Evolutionary conservation across 1,284 basidiomycete genomes (phyloP).

Genomic region (Porodaedalea pini): DNA sequence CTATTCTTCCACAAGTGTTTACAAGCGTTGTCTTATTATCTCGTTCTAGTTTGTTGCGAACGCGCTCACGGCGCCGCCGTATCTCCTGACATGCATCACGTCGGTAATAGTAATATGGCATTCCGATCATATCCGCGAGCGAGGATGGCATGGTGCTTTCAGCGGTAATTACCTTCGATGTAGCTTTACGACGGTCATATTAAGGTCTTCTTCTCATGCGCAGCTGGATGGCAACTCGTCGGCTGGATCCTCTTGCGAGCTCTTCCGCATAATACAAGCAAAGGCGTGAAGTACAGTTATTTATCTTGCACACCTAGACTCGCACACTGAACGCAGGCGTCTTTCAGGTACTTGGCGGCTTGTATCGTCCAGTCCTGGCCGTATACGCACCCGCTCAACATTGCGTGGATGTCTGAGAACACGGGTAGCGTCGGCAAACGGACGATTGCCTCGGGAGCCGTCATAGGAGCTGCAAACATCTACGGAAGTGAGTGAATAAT

Average conservation of each 20-base stretch:
- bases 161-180: conserved; percentile 26
- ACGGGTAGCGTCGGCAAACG: conserved; percentile 36
- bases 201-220: not conserved
- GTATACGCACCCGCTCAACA: conserved; percentile 37
- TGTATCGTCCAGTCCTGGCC: conserved; percentile 38
- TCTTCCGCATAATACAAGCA: conserved; percentile 30
- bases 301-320: not conserved
- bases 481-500: conserved; percentile 22
- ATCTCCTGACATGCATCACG: conserved; percentile 35
- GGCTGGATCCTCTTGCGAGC: conserved; percentile 37
- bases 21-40: too few relatives aligned
- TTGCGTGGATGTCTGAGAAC: conserved; percentile 41
- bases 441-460: conserved; percentile 36
- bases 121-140: conserved; percentile 34
- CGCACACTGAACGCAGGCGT: not conserved
- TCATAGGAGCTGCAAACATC: conserved; percentile 36
- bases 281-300: conserved; percentile 24
- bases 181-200: not conserved
- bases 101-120: conserved; percentile 34
- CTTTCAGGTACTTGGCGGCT: conserved; percentile 33
- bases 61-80: conserved; percentile 39
- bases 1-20: not conserved
- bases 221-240: conserved; percentile 36
- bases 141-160: conserved; percentile 37
- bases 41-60: conserved; percentile 32